Evolutionary conservation across 352 stramenopile genomes (phyloP), one percentile per base, ranked within the genome.

Genomic region (Globisporangium takayamanum): DNA sequence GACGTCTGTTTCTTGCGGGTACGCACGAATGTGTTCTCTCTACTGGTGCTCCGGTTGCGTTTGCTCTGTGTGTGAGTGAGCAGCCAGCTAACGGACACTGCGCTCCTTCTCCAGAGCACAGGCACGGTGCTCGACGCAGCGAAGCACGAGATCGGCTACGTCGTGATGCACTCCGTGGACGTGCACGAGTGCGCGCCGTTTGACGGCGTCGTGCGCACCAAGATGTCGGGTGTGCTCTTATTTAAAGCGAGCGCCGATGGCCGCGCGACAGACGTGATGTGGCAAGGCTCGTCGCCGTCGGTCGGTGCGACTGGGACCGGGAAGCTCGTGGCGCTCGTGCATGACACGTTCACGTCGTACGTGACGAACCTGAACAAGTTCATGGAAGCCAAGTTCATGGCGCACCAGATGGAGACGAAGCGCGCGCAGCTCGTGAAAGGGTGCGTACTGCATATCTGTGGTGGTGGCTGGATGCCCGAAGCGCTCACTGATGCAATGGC

Each of bases 281-380:
- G 73, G 75, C 74, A 85, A 47, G 80, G 77, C 56, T 78, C 69
- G n/a, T 67, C 78, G 56, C 67, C 64, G 2, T 37, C 76, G 3
- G 69, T 52, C 41, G 68, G 69, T 33, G 70, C 75, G 46, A 80
- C 77, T 28, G 74, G 73, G 52, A 65, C 60, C 28, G 25, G 59
- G 42, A 79, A 80, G 52, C 63, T 78, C 45, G 59, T 80, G 30
- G 67, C 64, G 33, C 74, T 84, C 39, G 60, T 82, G 56, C 70
- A 84, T 53, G 74, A 82, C 57, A 76, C 62, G 11, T 89, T 88
- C 63, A 78, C 71, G 53, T 88, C 80, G 18, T 53, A 59, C 15
- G 62, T 89, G 26, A 56, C 57, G 10, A 88, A 88, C 48, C 64
- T 89, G 11, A 82, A 84, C 62, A 73, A 87, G 59, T 68, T 81